phyloP scores from a whole-genome alignment of 1,139 yeast genomes.

The Protomyces pachydermus region DNA sequence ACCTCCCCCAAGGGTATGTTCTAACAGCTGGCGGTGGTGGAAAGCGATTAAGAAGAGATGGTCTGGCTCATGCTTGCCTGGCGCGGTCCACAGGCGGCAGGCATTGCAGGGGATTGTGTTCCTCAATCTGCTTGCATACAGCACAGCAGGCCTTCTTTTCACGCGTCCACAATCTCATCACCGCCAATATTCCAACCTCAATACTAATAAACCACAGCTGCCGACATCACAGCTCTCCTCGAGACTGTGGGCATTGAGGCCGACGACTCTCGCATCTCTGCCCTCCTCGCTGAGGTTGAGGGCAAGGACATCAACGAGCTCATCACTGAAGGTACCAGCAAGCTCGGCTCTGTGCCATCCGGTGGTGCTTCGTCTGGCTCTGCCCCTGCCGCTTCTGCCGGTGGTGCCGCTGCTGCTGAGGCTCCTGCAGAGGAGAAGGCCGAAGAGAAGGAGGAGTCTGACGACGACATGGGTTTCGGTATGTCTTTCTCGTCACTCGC shows the following conservation, averaged over 20 bases:
- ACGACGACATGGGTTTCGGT: slow-evolving; percentile 51
- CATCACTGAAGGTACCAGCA: slow-evolving; percentile 91
- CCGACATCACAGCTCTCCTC: slow-evolving; percentile 77
- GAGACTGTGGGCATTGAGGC: slow-evolving; percentile 94
- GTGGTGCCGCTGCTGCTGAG: slow-evolving; percentile 65
- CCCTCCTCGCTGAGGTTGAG: slow-evolving; percentile 83
- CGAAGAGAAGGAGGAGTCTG: slow-evolving; percentile 55
- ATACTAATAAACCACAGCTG: not conserved
- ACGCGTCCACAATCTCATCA: too few species aligned
- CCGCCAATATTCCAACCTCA: not conserved
- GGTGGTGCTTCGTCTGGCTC: slow-evolving; percentile 91
- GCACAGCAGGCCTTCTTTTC: too few species aligned
- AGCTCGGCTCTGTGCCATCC: slow-evolving; percentile 94
- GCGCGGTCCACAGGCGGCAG: too few species aligned
- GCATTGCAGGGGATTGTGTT: not conserved
- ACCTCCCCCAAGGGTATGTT: slow-evolving; percentile 74
- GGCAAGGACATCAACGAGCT: slow-evolving; percentile 89
- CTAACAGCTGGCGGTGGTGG: not conserved
- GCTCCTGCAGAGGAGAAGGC: slow-evolving; percentile 58
- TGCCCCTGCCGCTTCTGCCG: slow-evolving; percentile 63
- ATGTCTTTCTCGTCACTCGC: slow-evolving; percentile 35
- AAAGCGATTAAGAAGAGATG: too few species aligned
- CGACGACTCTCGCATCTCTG: slow-evolving; percentile 79
- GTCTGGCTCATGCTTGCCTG: too few species aligned
- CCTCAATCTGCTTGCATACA: too few species aligned